A percentile compares a stretch with the other conserved stretches of the same genome.
Evolutionary conservation across 2,329 filamentous ascomycete species (phyloP).

Genomic region (Herpotrichia juniperi): DNA sequence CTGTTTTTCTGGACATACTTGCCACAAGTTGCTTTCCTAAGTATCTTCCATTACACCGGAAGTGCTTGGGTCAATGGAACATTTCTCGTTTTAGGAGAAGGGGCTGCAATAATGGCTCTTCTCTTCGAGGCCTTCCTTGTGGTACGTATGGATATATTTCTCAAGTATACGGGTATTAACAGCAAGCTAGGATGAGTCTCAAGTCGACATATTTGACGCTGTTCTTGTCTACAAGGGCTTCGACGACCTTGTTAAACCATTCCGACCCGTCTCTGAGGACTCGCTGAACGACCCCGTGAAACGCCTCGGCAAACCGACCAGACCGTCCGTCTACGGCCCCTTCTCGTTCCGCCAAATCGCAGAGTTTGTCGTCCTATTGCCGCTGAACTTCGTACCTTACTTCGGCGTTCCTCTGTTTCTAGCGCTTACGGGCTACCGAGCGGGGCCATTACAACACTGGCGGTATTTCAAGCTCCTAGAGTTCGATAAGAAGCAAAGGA

Average conservation of each 20-base stretch:
- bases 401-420: constrained; percentile 86
- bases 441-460: constrained; percentile 89
- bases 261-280: constrained; percentile 68
- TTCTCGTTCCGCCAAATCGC: constrained; percentile 91
- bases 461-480: constrained; percentile 85
- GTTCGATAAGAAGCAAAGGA: constrained; percentile 74
- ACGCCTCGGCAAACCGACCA: constrained; percentile 82
- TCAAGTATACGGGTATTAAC: neutral
- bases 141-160: constrained; percentile 15
- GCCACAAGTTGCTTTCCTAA: constrained; percentile 86
- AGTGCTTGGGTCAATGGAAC: constrained; percentile 90
- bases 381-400: constrained; percentile 86
- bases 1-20: constrained; percentile 89
- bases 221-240: constrained; percentile 78
- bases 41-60: constrained; percentile 79
- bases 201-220: constrained; percentile 78
- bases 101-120: constrained; percentile 66
- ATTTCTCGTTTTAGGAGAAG: constrained; percentile 77
- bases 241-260: constrained; percentile 57
- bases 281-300: constrained; percentile 72
- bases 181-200: constrained; percentile 64
- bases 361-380: constrained; percentile 71
- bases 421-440: constrained; percentile 82
- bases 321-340: constrained; percentile 78
- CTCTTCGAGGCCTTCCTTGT: constrained; percentile 59